These are phyloP conservation scores for Dentipellis fragilis DNA, from an alignment of 768 basidiomycete genomes.

Conservation along the genomic window DNA sequence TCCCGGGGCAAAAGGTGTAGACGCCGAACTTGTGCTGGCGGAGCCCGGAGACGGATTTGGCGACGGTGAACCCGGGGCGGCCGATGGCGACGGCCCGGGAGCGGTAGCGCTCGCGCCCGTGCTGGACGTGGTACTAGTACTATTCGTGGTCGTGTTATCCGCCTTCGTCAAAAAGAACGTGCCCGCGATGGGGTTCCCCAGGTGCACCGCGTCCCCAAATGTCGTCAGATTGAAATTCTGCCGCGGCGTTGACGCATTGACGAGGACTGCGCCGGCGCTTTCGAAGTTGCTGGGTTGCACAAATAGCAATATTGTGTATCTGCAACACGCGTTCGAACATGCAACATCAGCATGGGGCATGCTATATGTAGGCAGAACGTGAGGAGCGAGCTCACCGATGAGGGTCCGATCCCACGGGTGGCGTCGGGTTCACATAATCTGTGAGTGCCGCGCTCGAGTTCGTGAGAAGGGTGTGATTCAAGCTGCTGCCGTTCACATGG, in stretches of 20 bases:
- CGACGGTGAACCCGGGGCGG: neutral
- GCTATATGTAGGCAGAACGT: neutral
- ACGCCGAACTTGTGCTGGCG: too few relatives aligned
- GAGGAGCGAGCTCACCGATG: conserved; percentile 18
- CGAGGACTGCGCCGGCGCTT: conserved; percentile 3
- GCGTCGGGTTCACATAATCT: conserved; percentile 21
- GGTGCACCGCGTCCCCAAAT: conserved; percentile 18
- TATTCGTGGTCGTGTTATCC: neutral
- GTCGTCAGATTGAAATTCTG: conserved; percentile 23
- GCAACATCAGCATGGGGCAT: neutral
- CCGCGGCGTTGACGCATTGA: conserved; percentile 21
- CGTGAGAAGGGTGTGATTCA: conserved; percentile 13
- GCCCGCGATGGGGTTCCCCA: conserved; percentile 22
- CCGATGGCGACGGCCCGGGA: neutral
- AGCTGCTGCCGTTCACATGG: conserved; percentile 7
- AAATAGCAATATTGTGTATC: conserved; percentile 22
- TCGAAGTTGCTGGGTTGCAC: conserved; percentile 20
- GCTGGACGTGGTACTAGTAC: conserved; percentile 1
- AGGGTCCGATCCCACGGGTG: conserved; percentile 22
- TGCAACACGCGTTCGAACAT: neutral
- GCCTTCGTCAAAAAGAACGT: conserved; percentile 21
- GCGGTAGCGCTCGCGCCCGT: neutral
- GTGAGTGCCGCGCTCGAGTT: conserved; percentile 22
- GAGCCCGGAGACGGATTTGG: too few relatives aligned
- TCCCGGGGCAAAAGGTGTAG: too few relatives aligned